These are phyloP conservation scores for Oryza glumipatula DNA, from an alignment of 176 grass and related monocot genomes.

Conservation along the genomic window DNA sequence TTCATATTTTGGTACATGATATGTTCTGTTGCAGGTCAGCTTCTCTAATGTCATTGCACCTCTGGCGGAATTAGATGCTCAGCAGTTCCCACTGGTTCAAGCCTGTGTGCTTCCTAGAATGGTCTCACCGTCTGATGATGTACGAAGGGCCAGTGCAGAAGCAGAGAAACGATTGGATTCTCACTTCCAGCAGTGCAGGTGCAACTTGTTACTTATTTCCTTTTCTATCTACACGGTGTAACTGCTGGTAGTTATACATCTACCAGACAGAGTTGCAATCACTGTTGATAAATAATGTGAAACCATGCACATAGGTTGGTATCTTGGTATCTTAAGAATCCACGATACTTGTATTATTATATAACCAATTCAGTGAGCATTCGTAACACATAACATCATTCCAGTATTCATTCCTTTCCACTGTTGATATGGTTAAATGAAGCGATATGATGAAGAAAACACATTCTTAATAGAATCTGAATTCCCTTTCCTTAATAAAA, in stretches of 20 bases:
- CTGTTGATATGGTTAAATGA: conserved; percentile 27
- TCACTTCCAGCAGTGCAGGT: conserved; percentile 85
- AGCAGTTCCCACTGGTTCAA: conserved; percentile 90
- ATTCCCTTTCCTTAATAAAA: conserved; percentile 2
- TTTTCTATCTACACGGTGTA: conserved; percentile 23
- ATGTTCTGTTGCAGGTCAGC: conserved; percentile 58
- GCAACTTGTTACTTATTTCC: conserved; percentile 42
- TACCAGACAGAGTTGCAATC: background rate
- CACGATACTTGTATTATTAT: conserved; percentile 16
- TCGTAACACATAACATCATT: background rate
- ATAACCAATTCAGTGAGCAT: conserved; percentile 9
- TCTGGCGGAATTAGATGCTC: conserved; percentile 83
- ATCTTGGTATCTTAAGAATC: conserved; percentile 24
- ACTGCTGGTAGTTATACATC: conserved; percentile 3
- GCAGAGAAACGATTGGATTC: conserved; percentile 80
- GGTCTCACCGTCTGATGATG: conserved; percentile 73
- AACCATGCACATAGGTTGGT: background rate
- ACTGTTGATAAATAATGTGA: conserved; percentile 13
- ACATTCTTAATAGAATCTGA: conserved; percentile 11
- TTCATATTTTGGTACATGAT: conserved; percentile 14
- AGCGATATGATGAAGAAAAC: background rate
- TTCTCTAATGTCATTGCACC: conserved; percentile 73
- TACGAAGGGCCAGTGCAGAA: conserved; percentile 72
- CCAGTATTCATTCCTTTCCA: background rate
- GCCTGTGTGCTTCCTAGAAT: conserved; percentile 81